Evolutionary conservation across 1,284 basidiomycete genomes (phyloP).

Genomic region (Puccinia novopanici): DNA sequence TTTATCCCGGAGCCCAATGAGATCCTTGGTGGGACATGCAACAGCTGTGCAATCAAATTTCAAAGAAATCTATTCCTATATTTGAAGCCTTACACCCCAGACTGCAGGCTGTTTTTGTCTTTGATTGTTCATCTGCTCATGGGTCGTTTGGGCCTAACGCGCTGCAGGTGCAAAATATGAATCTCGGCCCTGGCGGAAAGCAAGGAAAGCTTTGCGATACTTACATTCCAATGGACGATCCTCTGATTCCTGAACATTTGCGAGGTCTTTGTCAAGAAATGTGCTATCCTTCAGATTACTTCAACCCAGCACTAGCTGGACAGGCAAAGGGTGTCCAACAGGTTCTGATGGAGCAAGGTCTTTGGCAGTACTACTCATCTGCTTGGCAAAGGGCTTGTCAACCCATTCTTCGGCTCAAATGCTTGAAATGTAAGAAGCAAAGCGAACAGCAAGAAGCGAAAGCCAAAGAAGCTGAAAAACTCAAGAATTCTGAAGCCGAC

Average conservation of each 20-base stretch:
- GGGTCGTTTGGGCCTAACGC: constrained; percentile 3
- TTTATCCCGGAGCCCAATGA: neutral
- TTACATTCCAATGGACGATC: constrained; percentile 1
- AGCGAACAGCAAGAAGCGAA: neutral
- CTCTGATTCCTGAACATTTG: constrained; percentile 11
- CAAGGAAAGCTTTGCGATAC: constrained; percentile 2
- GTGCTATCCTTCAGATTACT: constrained; percentile 6
- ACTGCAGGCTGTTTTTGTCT: constrained; percentile 26
- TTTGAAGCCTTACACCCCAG: constrained; percentile 12
- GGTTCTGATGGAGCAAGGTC: neutral
- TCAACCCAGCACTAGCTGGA: neutral
- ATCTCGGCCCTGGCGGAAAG: constrained; percentile 17
- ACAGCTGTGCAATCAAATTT: neutral
- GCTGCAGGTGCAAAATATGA: constrained; percentile 18
- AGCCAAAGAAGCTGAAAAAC: neutral
- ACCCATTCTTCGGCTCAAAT: neutral
- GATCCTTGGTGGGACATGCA: constrained; percentile 16
- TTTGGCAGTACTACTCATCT: constrained; percentile 9
- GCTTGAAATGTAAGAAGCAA: neutral
- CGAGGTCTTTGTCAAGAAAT: constrained; percentile 12
- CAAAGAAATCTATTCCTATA: constrained; percentile 16
- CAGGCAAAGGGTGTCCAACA: constrained; percentile 11
- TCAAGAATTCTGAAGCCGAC: neutral
- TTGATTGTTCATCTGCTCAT: constrained; percentile 21
- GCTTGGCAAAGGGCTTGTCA: neutral